Base-by-base conservation (phyloP, 129 eudicot species). In the Helianthus annuus region DNA sequence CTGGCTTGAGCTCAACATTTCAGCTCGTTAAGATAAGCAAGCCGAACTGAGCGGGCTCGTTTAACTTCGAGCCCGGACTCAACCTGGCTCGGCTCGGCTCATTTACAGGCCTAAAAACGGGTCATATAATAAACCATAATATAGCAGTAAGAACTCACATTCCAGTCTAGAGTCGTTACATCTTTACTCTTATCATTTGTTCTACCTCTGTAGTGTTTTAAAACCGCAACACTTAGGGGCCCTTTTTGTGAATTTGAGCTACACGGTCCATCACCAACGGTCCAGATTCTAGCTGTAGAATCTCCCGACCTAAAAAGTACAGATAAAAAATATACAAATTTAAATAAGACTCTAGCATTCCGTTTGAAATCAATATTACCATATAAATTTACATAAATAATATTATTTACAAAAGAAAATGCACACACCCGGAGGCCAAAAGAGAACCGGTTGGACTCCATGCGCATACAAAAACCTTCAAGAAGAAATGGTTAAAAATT, bases 131-230 rank as follows among this genome's bases (percentile, higher is more conserved):
- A 52, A 66, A 36, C 45, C 48, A 76, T 15, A 58, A 48, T 64
- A 24, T 56, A 45, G 46, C 17, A 77, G 32, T 53, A 52, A 69
- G 36, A 76, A 74, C 98, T 87, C 87, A 92, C 98, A 78, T 92
- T 92, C 98, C 98, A 92, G 71, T 92, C 98, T 22, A 92, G 94
- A 36, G 98, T 92, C 53, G 98, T 92, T 46, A 92, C 98, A 60
- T 92, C 98, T 79, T 87, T 92, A 88, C 92, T 83, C 83, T 90
- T 88, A 77, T 91, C 96, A 73, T 76, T 87, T 65, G 95, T 80
- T 87, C 84, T 82, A 68, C 95, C 92, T 78, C 87, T 85, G 78
- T 71, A 82, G 76, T 89, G 98, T 53, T 81, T 89, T 72, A 92
- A 66, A 52, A 89, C 96, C 51, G 74, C 71, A 65, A 78, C 85